Conservation (phyloP, 2,329 filamentous ascomycete genomes). For the Fusarium duplospermum region DNA sequence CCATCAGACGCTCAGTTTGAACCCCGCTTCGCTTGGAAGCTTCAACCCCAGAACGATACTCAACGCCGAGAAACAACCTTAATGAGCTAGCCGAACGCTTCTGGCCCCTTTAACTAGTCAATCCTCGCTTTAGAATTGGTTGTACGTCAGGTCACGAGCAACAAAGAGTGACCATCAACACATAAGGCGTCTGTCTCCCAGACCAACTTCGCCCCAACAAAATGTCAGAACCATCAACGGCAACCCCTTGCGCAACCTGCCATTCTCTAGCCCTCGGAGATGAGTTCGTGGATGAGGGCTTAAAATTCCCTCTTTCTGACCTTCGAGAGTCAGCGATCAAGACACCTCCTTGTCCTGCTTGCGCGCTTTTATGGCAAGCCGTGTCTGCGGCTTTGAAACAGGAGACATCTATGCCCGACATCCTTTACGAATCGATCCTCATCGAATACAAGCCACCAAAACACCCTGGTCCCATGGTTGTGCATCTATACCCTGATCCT, state of each 20-base stretch:
- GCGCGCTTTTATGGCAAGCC: neutral
- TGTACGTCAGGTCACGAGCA: neutral
- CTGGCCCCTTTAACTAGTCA: neutral
- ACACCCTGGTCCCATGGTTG: neutral
- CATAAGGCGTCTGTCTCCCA: neutral
- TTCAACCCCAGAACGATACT: neutral
- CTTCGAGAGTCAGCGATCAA: neutral
- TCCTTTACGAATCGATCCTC: neutral
- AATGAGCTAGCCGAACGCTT: neutral
- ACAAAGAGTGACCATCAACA: neutral
- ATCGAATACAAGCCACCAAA: neutral
- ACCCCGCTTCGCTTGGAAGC: neutral
- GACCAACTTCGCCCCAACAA: neutral
- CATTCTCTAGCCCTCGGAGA: neutral
- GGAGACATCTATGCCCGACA: neutral
- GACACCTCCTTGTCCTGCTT: neutral
- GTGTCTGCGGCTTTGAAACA: neutral
- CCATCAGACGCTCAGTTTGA: neutral
- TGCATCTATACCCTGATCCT: neutral
- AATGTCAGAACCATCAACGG: neutral
- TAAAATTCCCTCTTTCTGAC: neutral
- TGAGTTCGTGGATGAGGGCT: neutral
- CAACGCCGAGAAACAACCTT: neutral
- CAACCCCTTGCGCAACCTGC: neutral
- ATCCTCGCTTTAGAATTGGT: neutral